phyloP scores from a whole-genome alignment of 2,329 filamentous ascomycete genomes.

The Teratosphaeria nubilosa region DNA sequence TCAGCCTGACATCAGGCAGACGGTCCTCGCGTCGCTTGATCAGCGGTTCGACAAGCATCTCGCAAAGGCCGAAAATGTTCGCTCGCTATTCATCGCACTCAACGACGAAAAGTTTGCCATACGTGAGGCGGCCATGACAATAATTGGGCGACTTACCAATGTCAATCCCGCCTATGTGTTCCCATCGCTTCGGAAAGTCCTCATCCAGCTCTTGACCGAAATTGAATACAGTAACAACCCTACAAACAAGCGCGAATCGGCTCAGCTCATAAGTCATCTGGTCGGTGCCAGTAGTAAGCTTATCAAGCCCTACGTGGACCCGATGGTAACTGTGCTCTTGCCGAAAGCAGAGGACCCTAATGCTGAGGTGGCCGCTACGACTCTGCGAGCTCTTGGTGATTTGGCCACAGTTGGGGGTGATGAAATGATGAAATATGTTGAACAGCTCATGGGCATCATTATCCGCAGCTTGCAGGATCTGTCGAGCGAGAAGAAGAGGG shows the following conservation, averaged over 20 bases:
- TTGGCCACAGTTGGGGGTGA: conserved; percentile 87
- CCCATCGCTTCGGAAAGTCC: conserved; percentile 82
- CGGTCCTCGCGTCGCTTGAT: conserved; percentile 81
- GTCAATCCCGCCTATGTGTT: conserved; percentile 97
- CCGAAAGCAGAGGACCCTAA: conserved; percentile 82
- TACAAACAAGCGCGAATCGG: conserved; percentile 91
- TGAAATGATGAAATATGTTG: conserved; percentile 86
- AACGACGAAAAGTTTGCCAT: conserved; percentile 93
- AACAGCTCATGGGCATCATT: conserved; percentile 87
- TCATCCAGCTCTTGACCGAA: conserved; percentile 92
- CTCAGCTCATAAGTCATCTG: conserved; percentile 81
- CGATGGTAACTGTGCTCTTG: conserved; percentile 88
- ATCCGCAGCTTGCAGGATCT: conserved; percentile 90
- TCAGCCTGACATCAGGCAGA: conserved; percentile 77
- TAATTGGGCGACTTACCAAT: conserved; percentile 83
- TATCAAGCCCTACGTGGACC: conserved; percentile 93
- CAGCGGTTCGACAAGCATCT: conserved; percentile 90
- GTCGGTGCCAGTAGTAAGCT: conserved; percentile 87
- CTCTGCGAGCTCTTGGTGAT: conserved; percentile 90
- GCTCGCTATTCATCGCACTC: conserved; percentile 86
- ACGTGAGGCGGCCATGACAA: conserved; percentile 86
- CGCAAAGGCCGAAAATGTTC: conserved; percentile 95
- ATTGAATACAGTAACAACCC: conserved; percentile 92
- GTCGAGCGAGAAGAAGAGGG: conserved; percentile 78
- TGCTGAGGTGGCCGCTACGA: conserved; percentile 82